Evolutionary conservation across 2,329 filamentous ascomycete genomes (phyloP), one percentile per base, ranked within the genome.

Genomic region (Rhexocercosporidium sp.): DNA sequence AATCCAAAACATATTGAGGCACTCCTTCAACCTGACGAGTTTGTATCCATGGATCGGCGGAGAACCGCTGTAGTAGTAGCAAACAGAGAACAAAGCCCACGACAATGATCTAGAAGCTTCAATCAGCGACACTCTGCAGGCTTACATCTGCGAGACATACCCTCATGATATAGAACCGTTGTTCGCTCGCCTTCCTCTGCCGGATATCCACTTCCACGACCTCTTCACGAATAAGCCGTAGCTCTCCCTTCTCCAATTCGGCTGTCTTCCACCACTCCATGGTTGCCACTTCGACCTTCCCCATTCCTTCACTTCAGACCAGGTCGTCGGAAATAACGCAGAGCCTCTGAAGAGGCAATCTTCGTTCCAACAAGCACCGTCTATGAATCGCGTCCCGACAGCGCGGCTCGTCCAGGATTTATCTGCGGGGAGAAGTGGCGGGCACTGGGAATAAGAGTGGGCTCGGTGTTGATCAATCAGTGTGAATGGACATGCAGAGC

Each of bases 1-100:
- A 83, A 59, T 81, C 79, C 14, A 82, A 69, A 22, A 82, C 80
- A 76, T 79, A 84, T 41, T 75, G 74, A 3, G 82, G 82, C 12
- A 86, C 77, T 9, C 71, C 71, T 39, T 59, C 62, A 16, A 72
- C 66, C 29, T 70, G 64, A 2, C 61, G 64, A 14, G 69, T 18
- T 29, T 39, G 34, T 54, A 56, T 67, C 54, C 61, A 57, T n/a
- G 67, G 62, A 27, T 34, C 56, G 22, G 56, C 39, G 14, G 69
- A 60, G 51, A 27, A 59, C 63, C 69, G 60, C 31, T 71, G 67
- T 68, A 65, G 68, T 8, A 72, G 66, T 46, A 75, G 57, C 27
- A 73, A 20, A 34, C 71, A 63, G 27, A 71, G 46, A 53, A 61
- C 59, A 47, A 71, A 18, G 31, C 18, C 49, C 18, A 29, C 56